phyloP scores from a whole-genome alignment of 2,329 filamentous ascomycete species.

The Grosmannia serpens region DNA sequence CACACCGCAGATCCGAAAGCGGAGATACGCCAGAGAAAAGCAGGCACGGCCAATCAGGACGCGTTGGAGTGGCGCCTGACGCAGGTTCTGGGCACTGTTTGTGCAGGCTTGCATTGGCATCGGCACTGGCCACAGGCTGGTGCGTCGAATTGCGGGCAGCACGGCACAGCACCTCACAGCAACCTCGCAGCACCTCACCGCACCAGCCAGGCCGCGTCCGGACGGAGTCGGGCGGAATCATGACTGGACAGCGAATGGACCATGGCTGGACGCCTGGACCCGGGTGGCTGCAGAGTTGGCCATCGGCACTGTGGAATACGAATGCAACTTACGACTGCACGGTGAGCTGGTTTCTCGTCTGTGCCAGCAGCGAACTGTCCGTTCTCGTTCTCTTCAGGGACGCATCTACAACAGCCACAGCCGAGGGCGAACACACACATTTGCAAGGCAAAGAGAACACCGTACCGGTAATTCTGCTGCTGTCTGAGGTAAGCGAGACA shows the following conservation, averaged over 20 bases:
- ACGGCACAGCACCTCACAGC: too few species aligned
- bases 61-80: background rate
- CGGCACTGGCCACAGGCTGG: too few species aligned
- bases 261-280: too few species aligned
- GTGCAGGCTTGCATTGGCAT: too few species aligned
- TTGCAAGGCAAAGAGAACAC: too few species aligned
- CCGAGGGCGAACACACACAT: too few species aligned
- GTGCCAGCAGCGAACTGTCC: too few species aligned
- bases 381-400: background rate
- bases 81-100: background rate
- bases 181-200: too few species aligned
- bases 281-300: background rate
- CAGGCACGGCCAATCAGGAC: background rate
- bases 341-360: background rate
- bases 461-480: too few species aligned
- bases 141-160: background rate
- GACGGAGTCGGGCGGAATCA: background rate
- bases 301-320: background rate
- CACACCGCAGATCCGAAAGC: conserved; percentile 1
- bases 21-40: background rate
- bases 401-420: too few species aligned
- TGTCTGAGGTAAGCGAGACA: background rate
- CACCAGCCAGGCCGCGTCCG: too few species aligned
- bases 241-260: background rate
- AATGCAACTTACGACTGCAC: background rate